Conservation (phyloP, 2,329 filamentous ascomycete genomes). For the Aureobasidium sp. region DNA sequence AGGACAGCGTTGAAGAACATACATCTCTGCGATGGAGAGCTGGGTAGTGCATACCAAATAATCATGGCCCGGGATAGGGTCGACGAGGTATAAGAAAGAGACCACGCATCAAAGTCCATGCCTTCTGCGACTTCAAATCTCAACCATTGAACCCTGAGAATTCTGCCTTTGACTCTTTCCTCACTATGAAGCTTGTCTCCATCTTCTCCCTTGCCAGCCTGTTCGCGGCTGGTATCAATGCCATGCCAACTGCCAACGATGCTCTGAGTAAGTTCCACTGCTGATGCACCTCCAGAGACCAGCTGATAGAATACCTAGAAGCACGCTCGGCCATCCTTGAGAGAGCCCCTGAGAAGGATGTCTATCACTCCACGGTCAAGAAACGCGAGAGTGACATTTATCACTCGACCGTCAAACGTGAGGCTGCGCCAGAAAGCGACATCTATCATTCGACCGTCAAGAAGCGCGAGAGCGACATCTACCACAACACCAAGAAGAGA, state of each 20-base stretch:
- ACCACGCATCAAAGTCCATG: no score
- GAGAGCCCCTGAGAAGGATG: neutral
- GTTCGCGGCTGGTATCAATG: neutral
- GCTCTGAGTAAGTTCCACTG: neutral
- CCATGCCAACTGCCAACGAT: neutral
- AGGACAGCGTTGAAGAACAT: no score
- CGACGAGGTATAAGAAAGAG: no score
- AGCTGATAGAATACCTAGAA: neutral
- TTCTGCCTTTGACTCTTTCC: neutral
- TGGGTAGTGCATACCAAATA: no score
- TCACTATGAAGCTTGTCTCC: neutral
- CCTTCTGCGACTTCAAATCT: no score
- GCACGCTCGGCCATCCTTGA: neutral
- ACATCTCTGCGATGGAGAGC: no score
- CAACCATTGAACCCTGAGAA: no score
- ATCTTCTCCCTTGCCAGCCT: neutral
- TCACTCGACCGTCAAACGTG: neutral
- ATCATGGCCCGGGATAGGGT: no score
- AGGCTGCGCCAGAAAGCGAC: neutral
- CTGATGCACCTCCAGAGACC: no score
- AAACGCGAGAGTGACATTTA: neutral
- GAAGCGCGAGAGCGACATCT: neutral
- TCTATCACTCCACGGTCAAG: neutral
- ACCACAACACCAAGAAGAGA: neutral
- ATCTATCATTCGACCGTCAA: neutral